Evolutionary conservation across 208 protist species (phyloP), one percentile per base, ranked within the genome.

Genomic region (Balamuthia mandrillaris): DNA sequence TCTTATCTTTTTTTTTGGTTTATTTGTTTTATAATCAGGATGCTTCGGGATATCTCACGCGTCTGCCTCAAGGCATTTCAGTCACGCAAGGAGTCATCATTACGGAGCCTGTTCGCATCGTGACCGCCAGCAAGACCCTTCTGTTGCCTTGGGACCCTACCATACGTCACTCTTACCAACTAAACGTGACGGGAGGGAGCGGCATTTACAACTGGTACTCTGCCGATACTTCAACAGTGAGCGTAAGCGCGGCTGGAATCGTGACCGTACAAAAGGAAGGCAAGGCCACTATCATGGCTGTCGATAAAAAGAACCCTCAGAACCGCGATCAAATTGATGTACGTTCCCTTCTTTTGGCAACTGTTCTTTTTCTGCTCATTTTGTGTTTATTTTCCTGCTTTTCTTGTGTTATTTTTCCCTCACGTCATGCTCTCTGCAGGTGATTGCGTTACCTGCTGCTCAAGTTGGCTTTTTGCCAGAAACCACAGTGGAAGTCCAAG

Each of bases 401-500:
- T 63, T 66, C 27, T 14, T 66, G 60, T 35, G 10, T 37, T 10
- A 31, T 24, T 37, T 9, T 18, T 37, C 31, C 39, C 74, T 27
- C 7, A 51, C 58, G 9, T 65, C 2, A 16, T 1, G 27, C n/a
- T 41, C 27, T 33, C 4, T 66, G 29, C 27, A 82, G 75, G 75
- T 82, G n/a, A 49, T 31, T 31, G 31, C 42, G 47, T 35, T 82
- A 35, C 35, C 56, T 44, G 52, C 51, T 9, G 24, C 41, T 41
- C 60, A 82, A 41, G 42, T 82, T 54, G 75, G 51, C 35, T 49
- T 82, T 65, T 33, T 42, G 75, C 52, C 75, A n/a, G n/a, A n/a
- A 10, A n/a, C 75, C 52, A 82, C 56, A 54, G 75, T 82, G 31
- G 75, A 82, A 35, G 75, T 66, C 9, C 75, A 66, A 65, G 75